Conservation (phyloP, 108 stramenopile genomes). For the Cyclotella baltica region DNA sequence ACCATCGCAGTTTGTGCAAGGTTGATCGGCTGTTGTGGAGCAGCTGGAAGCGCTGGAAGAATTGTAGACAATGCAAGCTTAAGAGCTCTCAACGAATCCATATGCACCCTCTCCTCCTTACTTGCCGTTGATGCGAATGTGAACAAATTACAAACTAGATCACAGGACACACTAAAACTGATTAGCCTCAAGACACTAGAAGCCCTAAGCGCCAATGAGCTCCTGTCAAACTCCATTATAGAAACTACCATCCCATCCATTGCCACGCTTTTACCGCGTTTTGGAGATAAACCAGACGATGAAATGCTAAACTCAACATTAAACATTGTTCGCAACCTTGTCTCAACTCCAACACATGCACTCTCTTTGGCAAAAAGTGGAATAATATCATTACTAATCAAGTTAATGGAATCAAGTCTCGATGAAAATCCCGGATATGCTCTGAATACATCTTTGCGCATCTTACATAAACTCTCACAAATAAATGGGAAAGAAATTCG, state of each 20-base stretch:
- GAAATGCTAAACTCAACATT: slow-evolving; percentile 60
- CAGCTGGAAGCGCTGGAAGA: slow-evolving; percentile 60
- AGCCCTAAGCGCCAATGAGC: slow-evolving; percentile 70
- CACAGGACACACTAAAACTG: slow-evolving; percentile 62
- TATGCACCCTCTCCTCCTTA: slow-evolving; percentile 70
- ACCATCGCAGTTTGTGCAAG: slow-evolving; percentile 67
- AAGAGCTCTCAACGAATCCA: slow-evolving; percentile 65
- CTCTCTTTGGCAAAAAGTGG: slow-evolving; percentile 27
- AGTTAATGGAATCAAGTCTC: neutral
- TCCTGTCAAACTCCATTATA: slow-evolving; percentile 72
- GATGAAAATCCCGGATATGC: neutral
- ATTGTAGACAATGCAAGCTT: slow-evolving; percentile 43
- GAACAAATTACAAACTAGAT: slow-evolving; percentile 50
- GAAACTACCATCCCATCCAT: slow-evolving; percentile 71
- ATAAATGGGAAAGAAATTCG: neutral
- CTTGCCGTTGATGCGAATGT: slow-evolving; percentile 51
- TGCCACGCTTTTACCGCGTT: slow-evolving; percentile 51
- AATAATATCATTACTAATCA: slow-evolving; percentile 58
- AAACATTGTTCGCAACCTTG: slow-evolving; percentile 63
- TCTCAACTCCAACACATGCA: slow-evolving; percentile 14
- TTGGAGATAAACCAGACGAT: slow-evolving; percentile 1
- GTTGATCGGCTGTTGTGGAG: slow-evolving; percentile 78
- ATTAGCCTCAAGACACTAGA: slow-evolving; percentile 78
- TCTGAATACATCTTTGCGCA: neutral
- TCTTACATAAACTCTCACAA: neutral